Evolutionary conservation across 106 monocot genomes (phyloP).

Genomic region (Allium sativum): DNA sequence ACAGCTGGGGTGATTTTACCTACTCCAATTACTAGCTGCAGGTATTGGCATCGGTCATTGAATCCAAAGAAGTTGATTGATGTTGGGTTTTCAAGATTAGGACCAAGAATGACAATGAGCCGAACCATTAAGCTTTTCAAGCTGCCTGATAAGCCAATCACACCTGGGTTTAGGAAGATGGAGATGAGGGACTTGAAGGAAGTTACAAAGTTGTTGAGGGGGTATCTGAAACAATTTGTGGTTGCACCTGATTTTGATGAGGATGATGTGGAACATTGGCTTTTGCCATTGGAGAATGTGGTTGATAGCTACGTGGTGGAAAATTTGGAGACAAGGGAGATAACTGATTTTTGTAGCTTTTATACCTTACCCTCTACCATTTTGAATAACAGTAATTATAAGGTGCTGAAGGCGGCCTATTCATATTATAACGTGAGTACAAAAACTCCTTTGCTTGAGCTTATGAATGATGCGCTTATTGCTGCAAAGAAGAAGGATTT

Average conservation of each 20-base stretch:
- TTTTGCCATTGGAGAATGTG: slow-evolving; percentile 54
- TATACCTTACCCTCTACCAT: slow-evolving; percentile 59
- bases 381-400: slow-evolving; percentile 50
- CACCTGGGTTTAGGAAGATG: slow-evolving; percentile 71
- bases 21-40: slow-evolving; percentile 58
- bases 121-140: slow-evolving; percentile 55
- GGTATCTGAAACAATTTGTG: slow-evolving; percentile 38
- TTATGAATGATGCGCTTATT: slow-evolving; percentile 74
- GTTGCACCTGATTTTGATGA: slow-evolving; percentile 68
- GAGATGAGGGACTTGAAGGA: slow-evolving; percentile 59
- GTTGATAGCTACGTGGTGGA: slow-evolving; percentile 71
- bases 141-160: slow-evolving; percentile 35
- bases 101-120: slow-evolving; percentile 73
- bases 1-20: slow-evolving; percentile 69
- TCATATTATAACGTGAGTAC: slow-evolving; percentile 66
- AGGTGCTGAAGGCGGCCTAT: slow-evolving; percentile 59
- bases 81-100: slow-evolving; percentile 61
- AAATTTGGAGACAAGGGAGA: slow-evolving; percentile 47
- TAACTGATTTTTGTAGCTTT: slow-evolving; percentile 86
- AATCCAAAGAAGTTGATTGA: slow-evolving; percentile 82
- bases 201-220: slow-evolving; percentile 53
- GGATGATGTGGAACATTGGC: slow-evolving; percentile 72
- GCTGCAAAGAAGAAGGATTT: slow-evolving; percentile 63
- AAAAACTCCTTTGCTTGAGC: slow-evolving; percentile 55
- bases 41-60: slow-evolving; percentile 76